Evolutionary conservation across 768 basidiomycete genomes (phyloP).

Genomic region (Ramaria sp.): DNA sequence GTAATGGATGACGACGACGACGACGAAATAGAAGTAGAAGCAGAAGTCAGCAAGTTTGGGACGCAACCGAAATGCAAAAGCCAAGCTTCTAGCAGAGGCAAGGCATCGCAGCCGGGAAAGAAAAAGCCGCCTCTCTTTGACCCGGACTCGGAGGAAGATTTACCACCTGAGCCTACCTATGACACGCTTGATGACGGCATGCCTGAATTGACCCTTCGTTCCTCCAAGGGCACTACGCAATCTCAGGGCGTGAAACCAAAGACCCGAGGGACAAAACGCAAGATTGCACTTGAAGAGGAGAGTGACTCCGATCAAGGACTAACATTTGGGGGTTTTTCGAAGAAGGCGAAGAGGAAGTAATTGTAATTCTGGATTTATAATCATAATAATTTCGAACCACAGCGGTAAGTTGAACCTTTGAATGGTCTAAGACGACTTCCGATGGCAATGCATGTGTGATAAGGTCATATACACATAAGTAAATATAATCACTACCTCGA

Average conservation of each 20-base stretch:
- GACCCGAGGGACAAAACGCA: constrained; percentile 16
- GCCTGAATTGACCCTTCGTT: constrained; percentile 18
- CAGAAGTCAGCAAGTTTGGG: neutral
- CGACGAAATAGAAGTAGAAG: neutral
- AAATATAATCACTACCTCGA: too few species aligned
- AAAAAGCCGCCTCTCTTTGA: constrained; percentile 15
- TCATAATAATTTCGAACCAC: neutral
- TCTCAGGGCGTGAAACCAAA: constrained; percentile 10
- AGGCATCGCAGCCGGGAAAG: neutral
- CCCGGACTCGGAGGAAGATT: constrained; percentile 17
- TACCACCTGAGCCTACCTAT: constrained; percentile 17
- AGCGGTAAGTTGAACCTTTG: too few species aligned
- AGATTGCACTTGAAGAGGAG: constrained; percentile 37
- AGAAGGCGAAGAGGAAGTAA: constrained; percentile 15
- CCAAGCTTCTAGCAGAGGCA: neutral
- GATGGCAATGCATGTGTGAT: too few species aligned
- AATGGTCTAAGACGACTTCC: too few species aligned
- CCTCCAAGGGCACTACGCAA: constrained; percentile 9
- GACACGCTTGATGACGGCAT: constrained; percentile 13
- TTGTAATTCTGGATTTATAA: neutral
- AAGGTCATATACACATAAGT: too few species aligned
- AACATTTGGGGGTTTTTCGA: constrained; percentile 55
- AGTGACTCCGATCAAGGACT: constrained; percentile 58
- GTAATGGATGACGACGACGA: constrained; percentile 32
- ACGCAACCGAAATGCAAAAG: neutral